Conservation (phyloP, 495 filamentous ascomycete genomes). For the Tuber indicum region DNA sequence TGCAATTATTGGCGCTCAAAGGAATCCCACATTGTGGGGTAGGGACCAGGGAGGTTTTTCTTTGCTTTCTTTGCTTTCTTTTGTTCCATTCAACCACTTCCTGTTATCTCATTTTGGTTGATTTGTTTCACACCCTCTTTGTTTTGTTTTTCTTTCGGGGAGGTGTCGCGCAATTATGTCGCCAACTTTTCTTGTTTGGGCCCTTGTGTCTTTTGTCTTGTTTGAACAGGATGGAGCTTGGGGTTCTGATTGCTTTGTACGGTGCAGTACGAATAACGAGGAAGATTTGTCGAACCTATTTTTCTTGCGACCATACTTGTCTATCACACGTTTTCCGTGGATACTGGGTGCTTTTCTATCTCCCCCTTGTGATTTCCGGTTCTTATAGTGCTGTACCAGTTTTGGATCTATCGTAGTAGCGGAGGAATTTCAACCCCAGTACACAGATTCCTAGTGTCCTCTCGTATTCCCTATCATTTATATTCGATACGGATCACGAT, state of each 20-base stretch:
- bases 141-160: neutral
- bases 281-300: neutral
- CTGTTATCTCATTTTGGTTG: neutral
- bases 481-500: neutral
- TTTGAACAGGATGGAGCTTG: neutral
- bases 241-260: neutral
- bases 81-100: neutral
- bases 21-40: slow-evolving; percentile 12
- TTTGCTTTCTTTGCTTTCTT: slow-evolving; percentile 26
- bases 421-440: neutral
- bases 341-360: neutral
- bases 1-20: slow-evolving; percentile 22
- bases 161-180: slow-evolving; percentile 28
- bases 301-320: neutral
- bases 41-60: slow-evolving; percentile 32
- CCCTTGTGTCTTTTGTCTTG: slow-evolving; percentile 8
- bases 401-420: neutral
- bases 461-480: neutral
- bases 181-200: slow-evolving; percentile 16
- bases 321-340: neutral
- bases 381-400: neutral
- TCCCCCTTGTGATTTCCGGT: neutral
- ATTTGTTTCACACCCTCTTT: neutral
- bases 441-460: neutral
- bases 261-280: neutral